Evolutionary conservation across 2,329 filamentous ascomycete species (phyloP).

Genomic region (Clonostachys byssicola): DNA sequence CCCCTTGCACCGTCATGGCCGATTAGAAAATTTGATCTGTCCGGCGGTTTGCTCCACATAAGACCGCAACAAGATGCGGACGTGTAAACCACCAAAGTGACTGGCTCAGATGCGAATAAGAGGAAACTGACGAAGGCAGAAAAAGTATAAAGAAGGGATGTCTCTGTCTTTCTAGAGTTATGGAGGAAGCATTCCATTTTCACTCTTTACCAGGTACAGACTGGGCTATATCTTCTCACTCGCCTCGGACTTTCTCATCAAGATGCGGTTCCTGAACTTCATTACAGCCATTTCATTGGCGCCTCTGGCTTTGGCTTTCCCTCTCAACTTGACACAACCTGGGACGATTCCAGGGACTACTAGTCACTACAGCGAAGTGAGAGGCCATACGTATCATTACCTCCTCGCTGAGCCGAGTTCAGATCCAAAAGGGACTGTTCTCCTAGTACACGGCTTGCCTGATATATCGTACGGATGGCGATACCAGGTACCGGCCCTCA

Average conservation of each 20-base stretch:
- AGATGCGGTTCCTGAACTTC: background rate
- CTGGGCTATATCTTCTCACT: too few relatives aligned
- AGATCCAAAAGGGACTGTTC: slow-evolving; percentile 30
- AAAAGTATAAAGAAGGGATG: too few relatives aligned
- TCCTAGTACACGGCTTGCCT: slow-evolving; percentile 67
- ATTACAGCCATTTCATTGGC: background rate
- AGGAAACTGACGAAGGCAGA: too few relatives aligned
- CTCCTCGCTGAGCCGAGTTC: slow-evolving; percentile 38
- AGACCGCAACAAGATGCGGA: too few relatives aligned
- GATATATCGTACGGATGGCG: slow-evolving; percentile 78
- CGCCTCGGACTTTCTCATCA: background rate
- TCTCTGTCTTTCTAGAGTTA: too few relatives aligned
- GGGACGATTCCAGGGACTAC: background rate
- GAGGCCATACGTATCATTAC: slow-evolving; percentile 52
- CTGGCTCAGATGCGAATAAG: too few relatives aligned
- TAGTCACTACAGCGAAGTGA: slow-evolving; percentile 1
- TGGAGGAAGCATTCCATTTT: too few relatives aligned
- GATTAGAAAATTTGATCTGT: too few relatives aligned
- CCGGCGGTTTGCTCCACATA: too few relatives aligned
- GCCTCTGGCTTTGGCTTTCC: background rate
- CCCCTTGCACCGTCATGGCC: too few relatives aligned
- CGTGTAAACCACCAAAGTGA: too few relatives aligned
- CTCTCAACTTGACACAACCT: background rate
- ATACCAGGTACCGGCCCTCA: slow-evolving; percentile 71
- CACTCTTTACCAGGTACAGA: too few relatives aligned